Evolutionary conservation across 805 yeast genomes (phyloP), one percentile per base, ranked within the genome.

Genomic region (Teunomyces barrocoloradensis): DNA sequence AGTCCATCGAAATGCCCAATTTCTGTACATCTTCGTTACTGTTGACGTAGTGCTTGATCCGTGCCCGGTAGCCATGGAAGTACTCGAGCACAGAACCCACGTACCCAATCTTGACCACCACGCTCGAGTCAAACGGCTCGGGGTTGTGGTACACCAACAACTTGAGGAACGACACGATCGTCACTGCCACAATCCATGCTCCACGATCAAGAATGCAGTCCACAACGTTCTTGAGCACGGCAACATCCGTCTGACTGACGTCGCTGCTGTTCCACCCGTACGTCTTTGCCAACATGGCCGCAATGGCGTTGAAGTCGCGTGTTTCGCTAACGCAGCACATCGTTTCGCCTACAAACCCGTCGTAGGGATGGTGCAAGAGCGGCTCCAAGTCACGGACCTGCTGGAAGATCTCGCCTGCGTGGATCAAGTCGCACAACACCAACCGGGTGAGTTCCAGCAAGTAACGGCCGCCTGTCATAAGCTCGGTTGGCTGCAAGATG

Each of bases 401-500:
- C 20, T 61, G 55, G 35, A 71, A 69, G 6, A 72, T 45, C 52
- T 65, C 69, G 25, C 55, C 45, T 12, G 48, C 49, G 11, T 58
- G 60, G 18, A 64, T 55, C 55, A 73, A 52, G 39, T 69, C 77
- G 13, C 65, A 49, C 34, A 78, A 42, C 3, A 71, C 71, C 41
- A 77, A 57, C 39, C 86, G 63, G 5, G 78, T 56, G 45, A 80
- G 54, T 56, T 81, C 87, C 29, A 82, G 78, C 35, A 82, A 60
- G 58, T 80, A 79, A 50, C 86, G 63, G 1, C 85, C 85, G 21
- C 81, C 66, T 27, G 82, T 71, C 62, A 80, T 59, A 49, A 77
- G 64, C 58, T 82, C 87, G 27, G 75, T 60, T 1, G 87, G 87
- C 57, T 81, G 85, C 55, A 77, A 78, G 9, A 79, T 59, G 11